Evolutionary conservation across 345 rosid species (phyloP).

Genomic region (Murraya paniculata): DNA sequence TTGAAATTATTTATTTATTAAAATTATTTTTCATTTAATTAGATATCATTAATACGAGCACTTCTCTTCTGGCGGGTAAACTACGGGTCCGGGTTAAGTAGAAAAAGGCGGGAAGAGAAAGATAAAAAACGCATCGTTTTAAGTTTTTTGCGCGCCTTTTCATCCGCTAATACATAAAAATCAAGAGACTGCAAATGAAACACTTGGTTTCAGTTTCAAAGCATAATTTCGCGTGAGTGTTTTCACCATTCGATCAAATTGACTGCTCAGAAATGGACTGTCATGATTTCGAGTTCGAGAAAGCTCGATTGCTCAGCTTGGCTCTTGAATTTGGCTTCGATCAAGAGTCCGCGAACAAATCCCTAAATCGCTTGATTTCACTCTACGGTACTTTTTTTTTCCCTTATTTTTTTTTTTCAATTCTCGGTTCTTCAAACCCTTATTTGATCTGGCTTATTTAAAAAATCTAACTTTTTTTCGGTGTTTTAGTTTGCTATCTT

Average conservation of each 20-base stretch:
- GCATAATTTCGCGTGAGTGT: conserved; percentile 24
- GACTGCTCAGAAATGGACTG: conserved; percentile 25
- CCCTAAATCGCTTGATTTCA: conserved; percentile 63
- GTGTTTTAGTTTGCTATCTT: not conserved
- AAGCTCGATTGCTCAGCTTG: conserved; percentile 60
- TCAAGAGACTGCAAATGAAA: not conserved
- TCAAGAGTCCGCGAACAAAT: conserved; percentile 50
- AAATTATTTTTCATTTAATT: too few species aligned
- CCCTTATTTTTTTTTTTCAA: not conserved
- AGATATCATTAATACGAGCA: too few species aligned
- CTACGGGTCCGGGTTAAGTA: not conserved
- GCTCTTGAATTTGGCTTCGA: conserved; percentile 75
- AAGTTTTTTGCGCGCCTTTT: not conserved
- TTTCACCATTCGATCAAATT: not conserved
- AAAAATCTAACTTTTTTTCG: not conserved
- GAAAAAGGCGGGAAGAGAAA: not conserved
- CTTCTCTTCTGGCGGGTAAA: not conserved
- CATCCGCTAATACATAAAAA: too few species aligned
- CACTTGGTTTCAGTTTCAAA: not conserved
- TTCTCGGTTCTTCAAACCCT: not conserved
- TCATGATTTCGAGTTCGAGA: conserved; percentile 58
- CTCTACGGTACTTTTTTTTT: conserved; percentile 55
- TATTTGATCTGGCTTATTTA: not conserved
- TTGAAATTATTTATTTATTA: too few species aligned
- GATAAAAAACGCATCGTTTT: not conserved